Conservation (phyloP, 2,329 filamentous ascomycete genomes). For the Trichoderma cornu-damae region DNA sequence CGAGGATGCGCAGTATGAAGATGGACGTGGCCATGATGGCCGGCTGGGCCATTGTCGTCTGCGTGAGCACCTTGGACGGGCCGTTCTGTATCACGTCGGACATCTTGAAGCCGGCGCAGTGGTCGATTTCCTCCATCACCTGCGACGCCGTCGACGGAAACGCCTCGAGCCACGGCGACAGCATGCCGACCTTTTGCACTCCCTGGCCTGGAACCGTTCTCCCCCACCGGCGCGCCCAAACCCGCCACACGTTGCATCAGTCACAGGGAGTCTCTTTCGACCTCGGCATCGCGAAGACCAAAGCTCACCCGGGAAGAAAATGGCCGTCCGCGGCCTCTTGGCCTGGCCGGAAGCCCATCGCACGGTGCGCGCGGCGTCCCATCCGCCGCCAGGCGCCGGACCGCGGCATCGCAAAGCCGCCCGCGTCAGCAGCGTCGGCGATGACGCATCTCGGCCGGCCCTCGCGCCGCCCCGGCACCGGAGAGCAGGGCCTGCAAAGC, state of each 20-base stretch:
- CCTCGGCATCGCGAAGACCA: slow-evolving; percentile 7
- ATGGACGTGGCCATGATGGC: slow-evolving; percentile 95
- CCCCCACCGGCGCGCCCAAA: too few relatives aligned
- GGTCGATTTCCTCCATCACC: slow-evolving; percentile 83
- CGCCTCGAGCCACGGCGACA: slow-evolving; percentile 75
- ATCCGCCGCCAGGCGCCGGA: neutral
- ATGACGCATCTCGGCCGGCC: slow-evolving; percentile 12
- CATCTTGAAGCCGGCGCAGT: slow-evolving; percentile 66
- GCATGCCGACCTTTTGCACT: slow-evolving; percentile 85
- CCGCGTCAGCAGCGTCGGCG: slow-evolving; percentile 3
- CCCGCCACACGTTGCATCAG: slow-evolving; percentile 10
- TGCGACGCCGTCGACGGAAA: slow-evolving; percentile 73
- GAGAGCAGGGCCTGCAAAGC: slow-evolving; percentile 29
- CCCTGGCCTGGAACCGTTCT: slow-evolving; percentile 88
- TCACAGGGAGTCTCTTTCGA: neutral
- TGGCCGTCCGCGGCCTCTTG: slow-evolving; percentile 46
- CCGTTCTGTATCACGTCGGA: slow-evolving; percentile 75
- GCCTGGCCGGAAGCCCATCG: slow-evolving; percentile 31
- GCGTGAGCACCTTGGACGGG: slow-evolving; percentile 69
- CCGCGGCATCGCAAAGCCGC: slow-evolving; percentile 15
- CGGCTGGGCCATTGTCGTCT: slow-evolving; percentile 83
- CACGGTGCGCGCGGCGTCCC: slow-evolving; percentile 21
- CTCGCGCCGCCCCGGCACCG: slow-evolving; percentile 27
- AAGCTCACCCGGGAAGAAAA: slow-evolving; percentile 54
- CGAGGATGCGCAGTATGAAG: slow-evolving; percentile 80